These are phyloP conservation scores for Picochlorum sp. DNA, from an alignment of 139 green algal species.

Conservation along the genomic window DNA sequence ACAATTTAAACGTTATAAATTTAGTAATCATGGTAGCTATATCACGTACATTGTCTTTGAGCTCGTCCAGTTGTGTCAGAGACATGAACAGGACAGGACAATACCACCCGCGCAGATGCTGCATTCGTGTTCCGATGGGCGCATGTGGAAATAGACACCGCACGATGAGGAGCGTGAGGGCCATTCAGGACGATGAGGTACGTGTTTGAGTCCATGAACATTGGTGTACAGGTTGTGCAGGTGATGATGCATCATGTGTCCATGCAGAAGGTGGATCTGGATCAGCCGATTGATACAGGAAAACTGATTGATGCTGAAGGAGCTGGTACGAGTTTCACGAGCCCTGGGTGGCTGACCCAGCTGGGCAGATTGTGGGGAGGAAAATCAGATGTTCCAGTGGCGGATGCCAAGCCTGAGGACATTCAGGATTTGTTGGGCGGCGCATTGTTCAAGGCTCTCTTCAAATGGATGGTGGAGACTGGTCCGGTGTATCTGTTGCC, in stretches of 20 bases:
- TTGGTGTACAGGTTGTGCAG: background rate
- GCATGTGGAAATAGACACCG: too few species aligned
- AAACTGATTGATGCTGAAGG: slow-evolving; percentile 69
- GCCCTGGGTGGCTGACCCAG: slow-evolving; percentile 82
- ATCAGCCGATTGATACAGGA: slow-evolving; percentile 37
- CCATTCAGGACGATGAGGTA: too few species aligned
- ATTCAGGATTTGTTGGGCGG: slow-evolving; percentile 94
- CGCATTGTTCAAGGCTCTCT: slow-evolving; percentile 86
- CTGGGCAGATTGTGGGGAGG: slow-evolving; percentile 80
- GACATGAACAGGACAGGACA: too few species aligned
- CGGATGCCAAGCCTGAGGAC: slow-evolving; percentile 89
- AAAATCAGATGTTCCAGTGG: slow-evolving; percentile 88
- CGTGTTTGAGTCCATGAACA: too few species aligned
- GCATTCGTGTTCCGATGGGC: too few species aligned
- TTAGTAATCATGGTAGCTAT: too few species aligned
- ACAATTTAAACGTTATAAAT: too few species aligned
- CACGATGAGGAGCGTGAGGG: too few species aligned
- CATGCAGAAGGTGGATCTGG: slow-evolving; percentile 27
- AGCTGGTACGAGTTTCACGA: slow-evolving; percentile 59
- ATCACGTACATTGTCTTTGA: too few species aligned
- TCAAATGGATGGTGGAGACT: slow-evolving; percentile 79
- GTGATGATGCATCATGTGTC: background rate
- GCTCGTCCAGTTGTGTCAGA: too few species aligned
- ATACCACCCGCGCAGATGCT: too few species aligned
- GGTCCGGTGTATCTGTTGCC: slow-evolving; percentile 93